Percentiles rank a stretch among this genome's conserved stretches.
Evolutionary conservation across 331 rosid genomes (phyloP).

Genomic region (Prunus yedoensis): DNA sequence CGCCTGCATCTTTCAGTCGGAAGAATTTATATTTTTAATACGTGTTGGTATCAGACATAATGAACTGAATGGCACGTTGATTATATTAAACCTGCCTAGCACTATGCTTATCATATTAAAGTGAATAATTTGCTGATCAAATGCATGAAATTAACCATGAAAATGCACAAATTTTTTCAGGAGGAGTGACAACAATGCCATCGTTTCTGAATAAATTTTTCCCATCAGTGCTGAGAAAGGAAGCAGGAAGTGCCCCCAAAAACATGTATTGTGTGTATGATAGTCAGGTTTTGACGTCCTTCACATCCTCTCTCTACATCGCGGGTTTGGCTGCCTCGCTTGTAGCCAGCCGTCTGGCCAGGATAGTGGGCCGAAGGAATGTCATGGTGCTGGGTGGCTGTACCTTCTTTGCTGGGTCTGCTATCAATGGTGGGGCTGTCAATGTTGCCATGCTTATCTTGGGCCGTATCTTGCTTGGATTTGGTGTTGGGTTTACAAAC

Average conservation of each 20-base stretch:
- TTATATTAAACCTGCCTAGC: too few relatives aligned
- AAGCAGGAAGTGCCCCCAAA: constrained; percentile 16
- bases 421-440: constrained; percentile 53
- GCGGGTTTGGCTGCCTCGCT: constrained; percentile 50
- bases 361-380: constrained; percentile 39
- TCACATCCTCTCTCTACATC: constrained; percentile 62
- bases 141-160: not conserved
- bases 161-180: constrained; percentile 4
- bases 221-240: constrained; percentile 48
- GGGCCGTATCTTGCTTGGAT: constrained; percentile 63
- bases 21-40: not conserved
- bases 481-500: constrained; percentile 66
- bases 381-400: constrained; percentile 53
- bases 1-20: not conserved
- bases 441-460: constrained; percentile 58
- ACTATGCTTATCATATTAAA: too few relatives aligned
- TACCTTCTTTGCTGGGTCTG: constrained; percentile 49
- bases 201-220: constrained; percentile 63
- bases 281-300: constrained; percentile 57
- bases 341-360: constrained; percentile 43
- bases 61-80: too few relatives aligned
- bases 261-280: constrained; percentile 57
- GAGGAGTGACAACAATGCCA: constrained; percentile 69
- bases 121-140: not conserved
- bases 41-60: too few relatives aligned